Percentiles rank a stretch among this genome's conserved stretches.
Conservation (phyloP, 2,329 filamentous ascomycete genomes). For the Alternaria brassicicola region DNA sequence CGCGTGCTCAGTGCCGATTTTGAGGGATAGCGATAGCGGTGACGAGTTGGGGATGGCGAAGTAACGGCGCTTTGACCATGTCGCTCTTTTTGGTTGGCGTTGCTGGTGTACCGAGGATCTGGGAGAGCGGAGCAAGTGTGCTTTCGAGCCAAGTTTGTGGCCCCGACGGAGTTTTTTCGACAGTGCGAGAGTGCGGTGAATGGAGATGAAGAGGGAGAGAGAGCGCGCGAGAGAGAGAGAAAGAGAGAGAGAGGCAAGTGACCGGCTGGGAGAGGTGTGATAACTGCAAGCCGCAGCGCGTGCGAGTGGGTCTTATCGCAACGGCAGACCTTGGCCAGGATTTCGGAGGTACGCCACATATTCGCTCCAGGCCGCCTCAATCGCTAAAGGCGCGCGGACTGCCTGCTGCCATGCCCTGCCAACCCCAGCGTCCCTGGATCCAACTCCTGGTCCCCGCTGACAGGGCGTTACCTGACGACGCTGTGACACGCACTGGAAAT, state of each 20-base stretch:
- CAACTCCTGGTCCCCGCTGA: slow-evolving; percentile 10
- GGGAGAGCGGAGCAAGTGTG: slow-evolving; percentile 29
- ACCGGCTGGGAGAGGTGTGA: slow-evolving; percentile 14
- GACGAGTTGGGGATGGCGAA: slow-evolving; percentile 24
- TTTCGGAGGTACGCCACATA: slow-evolving; percentile 21
- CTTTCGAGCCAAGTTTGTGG: slow-evolving; percentile 13
- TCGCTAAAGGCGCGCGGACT: slow-evolving; percentile 22
- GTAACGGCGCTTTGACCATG: slow-evolving; percentile 44
- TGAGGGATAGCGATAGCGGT: slow-evolving; percentile 26
- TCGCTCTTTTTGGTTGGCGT: slow-evolving; percentile 35
- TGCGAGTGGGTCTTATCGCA: slow-evolving; percentile 34
- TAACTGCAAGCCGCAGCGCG: slow-evolving; percentile 16
- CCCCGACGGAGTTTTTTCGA: not conserved
- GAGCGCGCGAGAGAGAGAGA: slow-evolving; percentile 22
- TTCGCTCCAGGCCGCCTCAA: slow-evolving; percentile 20
- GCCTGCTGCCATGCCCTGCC: slow-evolving; percentile 24
- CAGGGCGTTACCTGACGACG: slow-evolving; percentile 14
- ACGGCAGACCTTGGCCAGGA: slow-evolving; percentile 24
- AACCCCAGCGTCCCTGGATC: slow-evolving; percentile 18
- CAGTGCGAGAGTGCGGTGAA: not conserved
- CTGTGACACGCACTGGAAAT: slow-evolving; percentile 2
- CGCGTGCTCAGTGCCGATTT: slow-evolving; percentile 36
- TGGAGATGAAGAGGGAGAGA: slow-evolving; percentile 14
- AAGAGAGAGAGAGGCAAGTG: slow-evolving; percentile 10
- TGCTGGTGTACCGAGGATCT: slow-evolving; percentile 37